These are phyloP conservation scores for Parathielavia hyrcaniae DNA, from an alignment of 495 filamentous ascomycete species.

Conservation along the genomic window DNA sequence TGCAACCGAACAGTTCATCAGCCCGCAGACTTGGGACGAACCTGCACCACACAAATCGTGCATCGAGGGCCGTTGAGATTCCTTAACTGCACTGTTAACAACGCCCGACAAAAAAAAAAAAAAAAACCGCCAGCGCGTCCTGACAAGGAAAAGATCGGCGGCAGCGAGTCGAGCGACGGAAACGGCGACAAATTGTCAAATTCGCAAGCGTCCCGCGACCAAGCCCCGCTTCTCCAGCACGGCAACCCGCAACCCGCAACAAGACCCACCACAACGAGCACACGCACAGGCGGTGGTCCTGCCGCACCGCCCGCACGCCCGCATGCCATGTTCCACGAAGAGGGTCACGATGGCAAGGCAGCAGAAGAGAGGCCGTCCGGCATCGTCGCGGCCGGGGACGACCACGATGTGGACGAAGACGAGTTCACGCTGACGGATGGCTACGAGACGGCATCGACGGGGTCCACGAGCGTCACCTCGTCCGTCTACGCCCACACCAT, in stretches of 20 bases:
- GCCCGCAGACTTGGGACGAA: not conserved
- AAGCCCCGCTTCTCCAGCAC: not conserved
- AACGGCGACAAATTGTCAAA: not conserved
- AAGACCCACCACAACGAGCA: conserved; percentile 9
- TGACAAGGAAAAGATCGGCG: not conserved
- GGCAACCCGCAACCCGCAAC: not conserved
- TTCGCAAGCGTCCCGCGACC: conserved; percentile 1
- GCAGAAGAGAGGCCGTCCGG: not conserved
- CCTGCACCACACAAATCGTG: not conserved
- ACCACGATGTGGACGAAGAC: conserved; percentile 18
- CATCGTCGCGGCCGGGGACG: conserved; percentile 24
- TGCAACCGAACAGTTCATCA: not conserved
- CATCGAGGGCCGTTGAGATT: not conserved
- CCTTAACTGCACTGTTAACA: not conserved
- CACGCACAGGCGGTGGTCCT: not conserved
- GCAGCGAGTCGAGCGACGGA: not conserved
- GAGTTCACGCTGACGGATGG: conserved; percentile 32
- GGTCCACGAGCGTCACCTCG: conserved; percentile 39
- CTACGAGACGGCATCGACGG: conserved; percentile 20
- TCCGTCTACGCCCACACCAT: conserved; percentile 39
- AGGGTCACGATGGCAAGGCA: not conserved
- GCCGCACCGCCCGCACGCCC: conserved; percentile 2
- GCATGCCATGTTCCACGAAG: not conserved
- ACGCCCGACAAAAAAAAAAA: conserved; percentile 3
- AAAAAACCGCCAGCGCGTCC: not conserved